Evolutionary conservation across 2,329 filamentous ascomycete species (phyloP).

Genomic region (Basipetospora sp.): DNA sequence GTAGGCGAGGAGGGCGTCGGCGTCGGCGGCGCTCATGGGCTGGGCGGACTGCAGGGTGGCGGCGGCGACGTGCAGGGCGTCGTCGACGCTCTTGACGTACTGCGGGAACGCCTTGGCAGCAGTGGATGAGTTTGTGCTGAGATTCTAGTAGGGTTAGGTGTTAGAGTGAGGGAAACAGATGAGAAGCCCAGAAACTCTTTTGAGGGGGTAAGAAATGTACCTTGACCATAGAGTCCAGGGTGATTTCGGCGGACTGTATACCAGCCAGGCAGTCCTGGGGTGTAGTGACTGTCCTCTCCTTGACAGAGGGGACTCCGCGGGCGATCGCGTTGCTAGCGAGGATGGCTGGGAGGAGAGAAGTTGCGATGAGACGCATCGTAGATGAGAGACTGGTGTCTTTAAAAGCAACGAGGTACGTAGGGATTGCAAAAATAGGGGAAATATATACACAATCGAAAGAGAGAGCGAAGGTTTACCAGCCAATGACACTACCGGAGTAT

Average conservation of each 20-base stretch:
- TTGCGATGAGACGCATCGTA: slow-evolving; percentile 1
- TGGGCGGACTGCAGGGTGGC: neutral
- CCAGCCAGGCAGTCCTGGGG: slow-evolving; percentile 3
- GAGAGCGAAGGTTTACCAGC: too few relatives aligned
- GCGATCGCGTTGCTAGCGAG: slow-evolving; percentile 1
- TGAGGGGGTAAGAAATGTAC: neutral
- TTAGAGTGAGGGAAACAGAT: neutral
- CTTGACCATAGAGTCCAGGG: slow-evolving; percentile 1
- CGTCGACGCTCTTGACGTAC: neutral
- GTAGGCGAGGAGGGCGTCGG: neutral
- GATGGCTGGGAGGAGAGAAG: neutral
- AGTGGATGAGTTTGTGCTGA: slow-evolving; percentile 1
- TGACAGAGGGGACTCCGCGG: neutral
- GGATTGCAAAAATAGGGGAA: too few relatives aligned
- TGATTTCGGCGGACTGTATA: slow-evolving; percentile 2
- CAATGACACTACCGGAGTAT: too few relatives aligned
- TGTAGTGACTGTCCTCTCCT: neutral
- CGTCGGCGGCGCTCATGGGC: neutral
- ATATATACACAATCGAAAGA: too few relatives aligned
- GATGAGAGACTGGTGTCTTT: too few relatives aligned
- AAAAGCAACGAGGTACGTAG: too few relatives aligned
- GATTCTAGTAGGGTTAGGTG: neutral
- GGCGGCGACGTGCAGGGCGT: neutral
- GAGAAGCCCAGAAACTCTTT: neutral
- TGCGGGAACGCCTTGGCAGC: neutral